Evolutionary conservation across 176 grass and related monocot species (phyloP).

Genomic region (Chloris gayana): DNA sequence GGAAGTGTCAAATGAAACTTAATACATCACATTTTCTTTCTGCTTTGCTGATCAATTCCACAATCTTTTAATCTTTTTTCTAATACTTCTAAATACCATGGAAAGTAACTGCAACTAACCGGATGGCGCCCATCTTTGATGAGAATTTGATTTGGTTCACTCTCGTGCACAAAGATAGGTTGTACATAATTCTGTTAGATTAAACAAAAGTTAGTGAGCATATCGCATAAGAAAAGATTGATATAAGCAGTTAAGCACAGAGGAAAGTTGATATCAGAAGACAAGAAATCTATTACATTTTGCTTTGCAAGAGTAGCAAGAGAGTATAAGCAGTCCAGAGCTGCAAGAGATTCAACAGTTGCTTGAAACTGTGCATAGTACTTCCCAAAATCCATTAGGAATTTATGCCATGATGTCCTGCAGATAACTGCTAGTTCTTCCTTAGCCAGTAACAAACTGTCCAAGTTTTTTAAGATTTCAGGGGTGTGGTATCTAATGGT

Average conservation of each 20-base stretch:
- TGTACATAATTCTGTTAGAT: conserved; percentile 74
- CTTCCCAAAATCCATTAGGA: conserved; percentile 66
- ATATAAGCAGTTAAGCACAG: conserved; percentile 7
- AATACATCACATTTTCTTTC: background rate
- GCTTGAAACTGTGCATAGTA: conserved; percentile 87
- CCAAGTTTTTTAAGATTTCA: conserved; percentile 72
- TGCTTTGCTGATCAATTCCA: conserved; percentile 17
- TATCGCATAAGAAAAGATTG: background rate
- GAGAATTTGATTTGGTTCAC: conserved; percentile 83
- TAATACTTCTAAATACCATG: conserved; percentile 22
- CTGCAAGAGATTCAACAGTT: conserved; percentile 73
- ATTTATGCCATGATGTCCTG: conserved; percentile 76
- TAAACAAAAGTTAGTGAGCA: conserved; percentile 25
- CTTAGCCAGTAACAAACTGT: conserved; percentile 72
- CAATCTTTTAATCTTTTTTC: conserved; percentile 2
- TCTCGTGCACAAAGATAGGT: conserved; percentile 70
- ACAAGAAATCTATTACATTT: conserved; percentile 55
- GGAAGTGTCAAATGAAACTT: background rate
- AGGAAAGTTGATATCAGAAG: background rate
- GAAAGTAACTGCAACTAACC: conserved; percentile 56
- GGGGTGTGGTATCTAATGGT: conserved; percentile 82
- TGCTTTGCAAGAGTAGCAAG: conserved; percentile 75
- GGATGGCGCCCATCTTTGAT: conserved; percentile 86
- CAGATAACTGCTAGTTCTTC: conserved; percentile 85
- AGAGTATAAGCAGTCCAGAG: conserved; percentile 88